Conservation (phyloP, 2,329 filamentous ascomycete species). For the Fusarium zealandicum region DNA sequence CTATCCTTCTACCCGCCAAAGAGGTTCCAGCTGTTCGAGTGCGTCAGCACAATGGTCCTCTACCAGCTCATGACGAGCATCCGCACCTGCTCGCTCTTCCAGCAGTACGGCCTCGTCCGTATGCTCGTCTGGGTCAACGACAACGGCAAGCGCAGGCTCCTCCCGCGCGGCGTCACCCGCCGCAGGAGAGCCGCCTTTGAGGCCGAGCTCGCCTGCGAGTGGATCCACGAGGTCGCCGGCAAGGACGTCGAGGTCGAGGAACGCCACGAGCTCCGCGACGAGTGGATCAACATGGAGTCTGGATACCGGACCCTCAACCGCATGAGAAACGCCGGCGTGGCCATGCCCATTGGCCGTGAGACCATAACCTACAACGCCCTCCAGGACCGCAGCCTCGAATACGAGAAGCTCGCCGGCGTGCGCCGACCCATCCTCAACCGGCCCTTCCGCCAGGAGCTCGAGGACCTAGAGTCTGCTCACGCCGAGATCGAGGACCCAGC, state of each 20-base stretch:
- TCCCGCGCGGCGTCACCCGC: slow-evolving; percentile 66
- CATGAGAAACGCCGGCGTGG: slow-evolving; percentile 56
- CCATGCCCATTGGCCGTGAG: slow-evolving; percentile 55
- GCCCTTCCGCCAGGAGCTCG: slow-evolving; percentile 52
- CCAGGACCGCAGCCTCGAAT: slow-evolving; percentile 27
- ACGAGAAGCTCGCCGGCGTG: slow-evolving; percentile 42
- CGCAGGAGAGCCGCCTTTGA: slow-evolving; percentile 66
- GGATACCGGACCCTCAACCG: slow-evolving; percentile 48
- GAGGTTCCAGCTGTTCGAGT: slow-evolving; percentile 59
- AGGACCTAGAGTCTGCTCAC: slow-evolving; percentile 47
- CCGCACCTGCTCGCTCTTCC: slow-evolving; percentile 66
- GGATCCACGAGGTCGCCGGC: slow-evolving; percentile 65
- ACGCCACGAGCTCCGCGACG: slow-evolving; percentile 52
- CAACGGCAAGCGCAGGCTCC: slow-evolving; percentile 62
- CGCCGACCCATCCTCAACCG: slow-evolving; percentile 46
- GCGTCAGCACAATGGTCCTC: slow-evolving; percentile 64
- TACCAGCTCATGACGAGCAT: slow-evolving; percentile 69
- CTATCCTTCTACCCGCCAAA: slow-evolving; percentile 62
- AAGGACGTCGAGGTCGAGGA: slow-evolving; percentile 43
- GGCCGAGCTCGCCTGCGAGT: slow-evolving; percentile 66
- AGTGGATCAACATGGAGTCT: slow-evolving; percentile 57
- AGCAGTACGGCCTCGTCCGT: slow-evolving; percentile 79
- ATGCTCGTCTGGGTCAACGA: slow-evolving; percentile 77
- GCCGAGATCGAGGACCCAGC: slow-evolving; percentile 5
- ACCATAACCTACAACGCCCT: slow-evolving; percentile 41